A percentile compares a stretch with the other conserved stretches of the same genome.
Conservation (phyloP, 768 basidiomycete species). For the Boletus speciosus region DNA sequence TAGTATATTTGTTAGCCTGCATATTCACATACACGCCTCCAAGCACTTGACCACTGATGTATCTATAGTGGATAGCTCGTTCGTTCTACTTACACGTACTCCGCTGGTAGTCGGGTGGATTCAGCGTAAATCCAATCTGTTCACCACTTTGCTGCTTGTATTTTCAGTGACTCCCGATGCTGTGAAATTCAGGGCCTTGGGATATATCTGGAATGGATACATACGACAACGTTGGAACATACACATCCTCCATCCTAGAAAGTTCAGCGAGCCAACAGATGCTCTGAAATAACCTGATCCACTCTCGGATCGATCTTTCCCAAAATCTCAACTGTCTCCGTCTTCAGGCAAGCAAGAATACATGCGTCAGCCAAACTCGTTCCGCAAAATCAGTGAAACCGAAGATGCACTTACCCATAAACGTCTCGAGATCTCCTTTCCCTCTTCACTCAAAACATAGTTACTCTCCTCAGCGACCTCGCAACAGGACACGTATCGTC, state of each 20-base stretch:
- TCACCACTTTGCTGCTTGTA: not conserved
- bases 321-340: slow-evolving; percentile 28
- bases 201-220: not conserved
- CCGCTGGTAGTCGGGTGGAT: slow-evolving; percentile 4
- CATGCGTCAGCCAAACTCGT: slow-evolving; percentile 1
- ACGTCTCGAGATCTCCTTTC: slow-evolving; percentile 27
- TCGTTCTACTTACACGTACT: slow-evolving; percentile 1
- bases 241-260: not conserved
- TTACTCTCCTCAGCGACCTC: slow-evolving; percentile 32
- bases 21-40: slow-evolving; percentile 4
- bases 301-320: slow-evolving; percentile 28
- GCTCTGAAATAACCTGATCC: slow-evolving; percentile 22
- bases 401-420: slow-evolving; percentile 31
- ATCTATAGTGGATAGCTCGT: slow-evolving; percentile 22
- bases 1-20: slow-evolving; percentile 5
- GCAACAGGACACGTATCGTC: slow-evolving; percentile 30
- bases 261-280: slow-evolving; percentile 17
- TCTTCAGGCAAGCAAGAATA: slow-evolving; percentile 5
- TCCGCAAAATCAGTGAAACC: not conserved
- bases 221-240: not conserved
- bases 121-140: not conserved
- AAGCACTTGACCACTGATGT: slow-evolving; percentile 15
- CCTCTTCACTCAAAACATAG: slow-evolving; percentile 29
- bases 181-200: not conserved
- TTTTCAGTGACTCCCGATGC: not conserved